Base-by-base conservation (phyloP, 352 stramenopile genomes). In the Phytophthora vignae region DNA sequence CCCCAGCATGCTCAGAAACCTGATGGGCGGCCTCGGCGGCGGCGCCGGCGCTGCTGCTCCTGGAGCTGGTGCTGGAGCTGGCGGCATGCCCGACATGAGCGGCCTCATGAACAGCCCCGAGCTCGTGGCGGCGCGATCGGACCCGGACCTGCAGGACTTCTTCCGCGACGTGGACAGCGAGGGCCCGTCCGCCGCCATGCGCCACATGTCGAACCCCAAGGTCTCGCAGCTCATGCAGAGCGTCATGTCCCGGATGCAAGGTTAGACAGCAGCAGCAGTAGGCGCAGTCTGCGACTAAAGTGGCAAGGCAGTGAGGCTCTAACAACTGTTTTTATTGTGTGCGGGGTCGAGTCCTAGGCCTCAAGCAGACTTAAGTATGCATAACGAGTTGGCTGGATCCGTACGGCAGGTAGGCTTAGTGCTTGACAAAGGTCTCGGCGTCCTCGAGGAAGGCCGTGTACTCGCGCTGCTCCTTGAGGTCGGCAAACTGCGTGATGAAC, bases 171-270 rank as follows among this genome's bases (percentile, higher is more conserved):
- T 96, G 59, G 88, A 96, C 63, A 69, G 65, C 31, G 81, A 94
- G 57, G 88, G 88, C 9, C 88, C 88, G 33, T 92, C 85, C 53
- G 88, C 88, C 31, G 88, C 87, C 12, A 93, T 93, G 85, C 88
- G 87, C 52, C 88, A 96, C 82, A 93, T 93, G 85, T 96, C 88
- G 19, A 94, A 96, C 76, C 88, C 88, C 9, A 94, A 94, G 75
- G 88, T 96, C 44, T 87, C 87, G 56, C 82, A 92, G 74, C 78
- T 94, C 55, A 76, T 94, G 67, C 88, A 96, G 78, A 87, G 69
- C 60, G 71, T 90, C 31, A 92, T 94, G 85, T 75, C 67, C 55
- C 60, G 78, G 31, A 91, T 93, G 86, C 83, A 74, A 78, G 62
- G 71, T 55, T 81, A 84, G 69, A 63, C 44, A 60, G 33, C 33